Conservation (phyloP, 192 early-diverging fungal species). For the Lobosporangium transversale region DNA sequence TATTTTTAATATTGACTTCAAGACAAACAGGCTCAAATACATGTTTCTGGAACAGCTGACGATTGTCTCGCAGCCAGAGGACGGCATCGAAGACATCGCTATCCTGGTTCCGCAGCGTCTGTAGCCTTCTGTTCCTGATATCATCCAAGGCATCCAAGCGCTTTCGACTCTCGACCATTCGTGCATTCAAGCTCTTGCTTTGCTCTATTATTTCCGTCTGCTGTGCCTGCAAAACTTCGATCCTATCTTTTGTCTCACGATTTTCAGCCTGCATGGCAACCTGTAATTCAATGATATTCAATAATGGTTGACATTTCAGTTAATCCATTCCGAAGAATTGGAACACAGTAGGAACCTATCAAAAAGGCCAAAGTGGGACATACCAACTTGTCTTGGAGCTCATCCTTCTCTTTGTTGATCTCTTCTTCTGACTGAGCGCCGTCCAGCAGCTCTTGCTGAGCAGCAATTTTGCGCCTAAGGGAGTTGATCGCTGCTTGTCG, state of each 20-base stretch:
- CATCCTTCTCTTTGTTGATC: conserved; percentile 19
- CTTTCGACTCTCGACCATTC: conserved; percentile 32
- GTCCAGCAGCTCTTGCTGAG: conserved; percentile 32
- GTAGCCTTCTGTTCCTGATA: conserved; percentile 61
- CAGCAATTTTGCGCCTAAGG: conserved; percentile 44
- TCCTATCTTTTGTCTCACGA: conserved; percentile 26
- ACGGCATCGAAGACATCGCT: conserved; percentile 68
- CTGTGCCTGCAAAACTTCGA: conserved; percentile 44
- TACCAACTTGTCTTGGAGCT: conserved; percentile 50
- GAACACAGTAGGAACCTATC: not conserved
- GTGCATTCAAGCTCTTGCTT: conserved; percentile 3
- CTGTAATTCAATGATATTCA: not conserved
- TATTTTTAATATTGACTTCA: conserved; percentile 75
- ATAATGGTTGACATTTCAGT: not conserved
- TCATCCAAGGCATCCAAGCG: conserved; percentile 70
- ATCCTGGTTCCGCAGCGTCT: conserved; percentile 58
- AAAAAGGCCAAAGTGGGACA: conserved; percentile 7
- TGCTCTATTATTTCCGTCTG: conserved; percentile 47
- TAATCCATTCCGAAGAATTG: not conserved
- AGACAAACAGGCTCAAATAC: conserved; percentile 81
- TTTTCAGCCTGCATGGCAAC: conserved; percentile 60
- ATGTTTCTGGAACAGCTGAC: conserved; percentile 66
- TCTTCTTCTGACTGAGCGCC: conserved; percentile 27
- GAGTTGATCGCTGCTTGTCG: conserved; percentile 35
- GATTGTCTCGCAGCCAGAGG: conserved; percentile 76